These are phyloP conservation scores for Monascus purpureus DNA, from an alignment of 495 filamentous ascomycete species.

Conservation along the genomic window DNA sequence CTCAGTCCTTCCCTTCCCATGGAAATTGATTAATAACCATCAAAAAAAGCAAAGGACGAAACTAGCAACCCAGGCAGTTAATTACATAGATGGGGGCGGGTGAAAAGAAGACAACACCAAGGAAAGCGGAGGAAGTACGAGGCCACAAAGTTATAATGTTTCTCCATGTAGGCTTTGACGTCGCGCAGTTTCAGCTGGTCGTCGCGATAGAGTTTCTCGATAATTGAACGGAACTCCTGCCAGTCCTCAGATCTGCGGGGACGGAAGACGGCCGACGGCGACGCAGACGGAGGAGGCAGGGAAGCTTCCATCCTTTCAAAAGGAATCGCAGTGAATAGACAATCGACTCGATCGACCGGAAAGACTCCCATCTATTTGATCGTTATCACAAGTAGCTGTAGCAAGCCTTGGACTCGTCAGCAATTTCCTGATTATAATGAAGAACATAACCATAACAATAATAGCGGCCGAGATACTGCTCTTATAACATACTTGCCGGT, in stretches of 20 bases:
- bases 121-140: slow-evolving; percentile 16
- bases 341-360: no score
- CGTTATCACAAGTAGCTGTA: no score
- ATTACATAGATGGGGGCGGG: no score
- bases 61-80: no score
- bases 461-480: no score
- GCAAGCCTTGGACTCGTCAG: no score
- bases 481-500: no score
- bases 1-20: background rate
- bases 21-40: background rate
- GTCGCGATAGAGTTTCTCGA: slow-evolving; percentile 28
- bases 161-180: slow-evolving; percentile 30
- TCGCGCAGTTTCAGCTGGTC: slow-evolving; percentile 29
- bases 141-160: slow-evolving; percentile 26
- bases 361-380: no score
- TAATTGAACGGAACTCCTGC: slow-evolving; percentile 25
- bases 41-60: slow-evolving; percentile 1
- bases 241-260: slow-evolving; percentile 32
- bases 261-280: slow-evolving; percentile 15
- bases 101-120: no score
- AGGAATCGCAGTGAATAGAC: no score
- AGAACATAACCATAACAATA: no score
- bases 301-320: slow-evolving; percentile 17
- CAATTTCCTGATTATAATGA: no score
- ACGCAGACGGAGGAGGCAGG: slow-evolving; percentile 9